A percentile compares a stretch with the other conserved stretches of the same genome.
Conservation (phyloP, 2,329 filamentous ascomycete genomes). For the Claviceps monticola region DNA sequence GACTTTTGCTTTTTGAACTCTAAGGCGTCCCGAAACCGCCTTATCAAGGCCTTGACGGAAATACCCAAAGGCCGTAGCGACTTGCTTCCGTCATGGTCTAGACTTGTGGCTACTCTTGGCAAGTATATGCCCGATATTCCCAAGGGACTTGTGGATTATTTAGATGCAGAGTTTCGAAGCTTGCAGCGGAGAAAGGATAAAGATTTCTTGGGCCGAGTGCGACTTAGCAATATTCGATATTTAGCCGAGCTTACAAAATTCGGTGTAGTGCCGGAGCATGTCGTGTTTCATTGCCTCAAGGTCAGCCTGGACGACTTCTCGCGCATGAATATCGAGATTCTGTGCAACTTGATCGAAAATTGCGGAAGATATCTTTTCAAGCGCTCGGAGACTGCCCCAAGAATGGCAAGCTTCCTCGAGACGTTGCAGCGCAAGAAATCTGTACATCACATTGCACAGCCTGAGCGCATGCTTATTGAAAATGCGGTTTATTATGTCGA, state of each 20-base stretch:
- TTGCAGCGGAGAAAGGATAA: slow-evolving; percentile 94
- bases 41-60: slow-evolving; percentile 86
- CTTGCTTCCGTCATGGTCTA: slow-evolving; percentile 79
- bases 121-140: slow-evolving; percentile 92
- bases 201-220: slow-evolving; percentile 88
- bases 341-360: slow-evolving; percentile 90
- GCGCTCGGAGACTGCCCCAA: slow-evolving; percentile 80
- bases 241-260: slow-evolving; percentile 96
- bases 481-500: slow-evolving; percentile 98
- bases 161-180: slow-evolving; percentile 94
- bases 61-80: slow-evolving; percentile 90
- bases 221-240: slow-evolving; percentile 92
- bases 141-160: slow-evolving; percentile 77
- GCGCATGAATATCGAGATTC: slow-evolving; percentile 97
- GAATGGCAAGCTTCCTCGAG: slow-evolving; percentile 89
- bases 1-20: slow-evolving; percentile 98
- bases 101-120: slow-evolving; percentile 81
- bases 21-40: slow-evolving; percentile 87
- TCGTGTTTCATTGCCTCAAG: slow-evolving; percentile 97
- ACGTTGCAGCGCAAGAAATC: slow-evolving; percentile 92
- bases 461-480: slow-evolving; percentile 95
- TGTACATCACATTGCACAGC: slow-evolving; percentile 86
- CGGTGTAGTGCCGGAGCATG: slow-evolving; percentile 92
- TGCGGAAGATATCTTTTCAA: slow-evolving; percentile 89
- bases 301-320: slow-evolving; percentile 97